Conservation (phyloP, 345 rosid species). For the Eucalyptus coolabah region DNA sequence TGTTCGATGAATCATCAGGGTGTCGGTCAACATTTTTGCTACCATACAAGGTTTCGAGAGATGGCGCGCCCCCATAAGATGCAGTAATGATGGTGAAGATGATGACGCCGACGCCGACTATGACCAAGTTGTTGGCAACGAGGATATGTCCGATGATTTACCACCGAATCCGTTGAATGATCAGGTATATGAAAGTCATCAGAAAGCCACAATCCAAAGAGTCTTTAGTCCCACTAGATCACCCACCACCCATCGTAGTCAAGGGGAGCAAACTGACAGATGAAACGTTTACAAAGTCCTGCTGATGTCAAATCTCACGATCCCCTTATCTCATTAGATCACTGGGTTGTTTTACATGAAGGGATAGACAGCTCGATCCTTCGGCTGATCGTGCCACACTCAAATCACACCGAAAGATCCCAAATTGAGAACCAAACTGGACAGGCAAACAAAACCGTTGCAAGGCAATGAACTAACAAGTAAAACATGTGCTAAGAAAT, state of each 20-base stretch:
- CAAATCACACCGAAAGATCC: neutral
- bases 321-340: neutral
- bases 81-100: neutral
- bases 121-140: neutral
- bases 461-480: neutral
- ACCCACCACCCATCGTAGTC: neutral
- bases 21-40: neutral
- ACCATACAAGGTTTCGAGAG: neutral
- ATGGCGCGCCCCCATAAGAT: neutral
- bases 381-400: neutral
- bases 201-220: neutral
- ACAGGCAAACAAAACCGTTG: neutral
- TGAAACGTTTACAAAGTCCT: neutral
- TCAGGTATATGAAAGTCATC: neutral
- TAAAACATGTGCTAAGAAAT: neutral
- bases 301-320: neutral
- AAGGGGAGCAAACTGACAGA: neutral
- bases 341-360: neutral
- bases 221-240: neutral
- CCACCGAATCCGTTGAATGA: neutral
- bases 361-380: neutral
- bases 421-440: neutral
- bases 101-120: neutral
- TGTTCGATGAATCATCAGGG: neutral
- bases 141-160: neutral